A percentile compares a stretch with the other conserved stretches of the same genome.
These are phyloP conservation scores for Boletus rubropictus DNA, from an alignment of 768 basidiomycete genomes.

Conservation along the genomic window DNA sequence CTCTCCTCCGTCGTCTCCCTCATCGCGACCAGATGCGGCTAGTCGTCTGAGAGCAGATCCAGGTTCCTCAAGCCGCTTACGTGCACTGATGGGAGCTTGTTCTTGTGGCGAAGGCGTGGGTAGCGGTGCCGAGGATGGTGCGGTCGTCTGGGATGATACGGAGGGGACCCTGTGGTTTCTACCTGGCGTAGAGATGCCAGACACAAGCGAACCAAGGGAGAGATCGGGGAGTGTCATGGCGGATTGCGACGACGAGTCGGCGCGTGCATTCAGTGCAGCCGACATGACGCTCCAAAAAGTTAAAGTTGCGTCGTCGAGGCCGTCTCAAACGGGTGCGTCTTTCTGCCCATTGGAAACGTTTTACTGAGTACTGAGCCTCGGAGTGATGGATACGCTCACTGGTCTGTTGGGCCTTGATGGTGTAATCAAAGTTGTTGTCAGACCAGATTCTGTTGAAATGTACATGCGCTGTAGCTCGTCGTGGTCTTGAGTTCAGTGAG, in stretches of 20 bases:
- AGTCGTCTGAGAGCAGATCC: slow-evolving; percentile 38
- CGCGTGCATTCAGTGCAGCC: slow-evolving; percentile 34
- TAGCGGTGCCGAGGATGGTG: slow-evolving; percentile 44
- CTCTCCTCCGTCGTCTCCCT: slow-evolving; percentile 34
- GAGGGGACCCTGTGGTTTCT: slow-evolving; percentile 44
- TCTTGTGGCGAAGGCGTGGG: slow-evolving; percentile 48
- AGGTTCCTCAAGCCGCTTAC: slow-evolving; percentile 38
- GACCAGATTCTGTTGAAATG: background rate
- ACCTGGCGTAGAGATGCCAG: slow-evolving; percentile 50
- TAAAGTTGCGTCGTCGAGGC: background rate
- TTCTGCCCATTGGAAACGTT: background rate
- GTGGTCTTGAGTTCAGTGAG: background rate
- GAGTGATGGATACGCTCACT: slow-evolving; percentile 6
- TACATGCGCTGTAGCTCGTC: background rate
- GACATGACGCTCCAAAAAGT: slow-evolving; percentile 32
- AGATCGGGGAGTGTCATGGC: slow-evolving; percentile 49
- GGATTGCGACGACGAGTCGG: slow-evolving; percentile 41
- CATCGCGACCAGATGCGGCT: slow-evolving; percentile 27
- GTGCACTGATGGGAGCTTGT: slow-evolving; percentile 24
- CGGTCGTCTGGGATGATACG: slow-evolving; percentile 46
- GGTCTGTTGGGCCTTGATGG: slow-evolving; percentile 2
- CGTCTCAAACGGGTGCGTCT: background rate
- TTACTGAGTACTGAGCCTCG: background rate
- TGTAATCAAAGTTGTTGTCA: slow-evolving; percentile 1
- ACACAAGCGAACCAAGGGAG: slow-evolving; percentile 52